These are phyloP conservation scores for Styphnolobium japonicum DNA, from an alignment of 306 rosid species.

Conservation along the genomic window DNA sequence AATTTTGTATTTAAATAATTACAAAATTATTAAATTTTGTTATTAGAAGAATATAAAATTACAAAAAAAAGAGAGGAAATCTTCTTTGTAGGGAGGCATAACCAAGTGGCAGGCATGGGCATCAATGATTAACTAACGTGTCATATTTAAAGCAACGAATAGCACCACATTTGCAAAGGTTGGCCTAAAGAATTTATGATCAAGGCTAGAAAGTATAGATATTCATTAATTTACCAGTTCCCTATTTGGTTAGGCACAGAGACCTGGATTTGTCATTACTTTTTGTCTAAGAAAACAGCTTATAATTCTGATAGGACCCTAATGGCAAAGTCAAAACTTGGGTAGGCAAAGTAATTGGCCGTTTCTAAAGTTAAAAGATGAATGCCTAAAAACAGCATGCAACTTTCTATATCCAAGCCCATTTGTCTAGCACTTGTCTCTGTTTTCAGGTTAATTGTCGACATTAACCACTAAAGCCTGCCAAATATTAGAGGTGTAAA, in stretches of 20 bases:
- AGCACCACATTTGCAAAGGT: constrained; percentile 5
- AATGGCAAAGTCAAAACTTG: constrained; percentile 38
- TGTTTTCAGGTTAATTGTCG: constrained; percentile 16
- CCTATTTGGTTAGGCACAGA: constrained; percentile 41
- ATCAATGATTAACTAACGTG: constrained; percentile 33
- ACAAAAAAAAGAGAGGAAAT: too few relatives aligned
- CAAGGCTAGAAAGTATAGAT: neutral
- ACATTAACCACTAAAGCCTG: constrained; percentile 22
- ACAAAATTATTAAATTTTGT: too few relatives aligned
- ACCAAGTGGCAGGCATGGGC: constrained; percentile 9
- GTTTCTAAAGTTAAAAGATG: constrained; percentile 15
- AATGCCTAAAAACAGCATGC: constrained; percentile 24
- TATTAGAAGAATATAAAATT: too few relatives aligned
- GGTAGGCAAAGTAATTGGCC: constrained; percentile 31
- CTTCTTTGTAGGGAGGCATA: neutral
- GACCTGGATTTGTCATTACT: constrained; percentile 30
- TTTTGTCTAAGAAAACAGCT: constrained; percentile 37
- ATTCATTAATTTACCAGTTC: constrained; percentile 28
- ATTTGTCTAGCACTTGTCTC: neutral
- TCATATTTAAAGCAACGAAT: neutral
- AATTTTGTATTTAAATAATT: too few relatives aligned
- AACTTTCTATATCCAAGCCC: neutral
- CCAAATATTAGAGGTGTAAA: constrained; percentile 12
- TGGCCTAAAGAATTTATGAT: constrained; percentile 13
- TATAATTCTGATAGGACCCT: constrained; percentile 33